phyloP scores from a whole-genome alignment of 345 rosid species.

The Reutealis trisperma region DNA sequence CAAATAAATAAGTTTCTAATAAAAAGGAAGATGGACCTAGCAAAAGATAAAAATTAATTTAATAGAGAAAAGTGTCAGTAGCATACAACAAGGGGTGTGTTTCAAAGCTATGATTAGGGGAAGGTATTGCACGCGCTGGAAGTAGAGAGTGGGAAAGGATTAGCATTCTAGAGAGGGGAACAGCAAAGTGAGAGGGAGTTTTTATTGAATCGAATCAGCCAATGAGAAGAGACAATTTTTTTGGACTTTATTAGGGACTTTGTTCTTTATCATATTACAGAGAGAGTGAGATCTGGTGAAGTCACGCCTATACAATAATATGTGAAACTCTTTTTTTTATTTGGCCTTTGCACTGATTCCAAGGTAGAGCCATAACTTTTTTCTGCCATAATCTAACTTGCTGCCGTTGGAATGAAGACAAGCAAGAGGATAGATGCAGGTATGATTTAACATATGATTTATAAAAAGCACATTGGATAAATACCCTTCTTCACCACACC shows the following conservation, averaged over 20 bases:
- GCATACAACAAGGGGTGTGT: too few species aligned
- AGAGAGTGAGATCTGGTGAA: background rate
- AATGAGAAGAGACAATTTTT: conserved; percentile 28
- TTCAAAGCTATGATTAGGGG: background rate
- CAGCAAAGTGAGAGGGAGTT: conserved; percentile 1
- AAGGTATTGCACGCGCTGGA: background rate
- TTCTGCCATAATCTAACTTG: background rate
- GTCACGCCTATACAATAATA: background rate
- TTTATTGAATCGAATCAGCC: conserved; percentile 19
- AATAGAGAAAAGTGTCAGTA: too few species aligned
- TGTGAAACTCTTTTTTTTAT: background rate
- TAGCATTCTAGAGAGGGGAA: background rate
- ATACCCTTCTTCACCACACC: too few species aligned
- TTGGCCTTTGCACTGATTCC: background rate
- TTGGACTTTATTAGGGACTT: conserved; percentile 19
- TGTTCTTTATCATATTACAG: background rate
- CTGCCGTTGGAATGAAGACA: background rate
- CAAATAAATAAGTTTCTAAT: too few species aligned
- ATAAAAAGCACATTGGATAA: too few species aligned
- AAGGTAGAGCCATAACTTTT: background rate
- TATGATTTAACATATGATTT: too few species aligned
- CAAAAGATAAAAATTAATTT: too few species aligned
- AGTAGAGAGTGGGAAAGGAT: background rate
- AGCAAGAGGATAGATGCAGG: background rate
- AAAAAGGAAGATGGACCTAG: too few species aligned